phyloP scores from a whole-genome alignment of 129 eudicot species.

The Apium graveolens region DNA sequence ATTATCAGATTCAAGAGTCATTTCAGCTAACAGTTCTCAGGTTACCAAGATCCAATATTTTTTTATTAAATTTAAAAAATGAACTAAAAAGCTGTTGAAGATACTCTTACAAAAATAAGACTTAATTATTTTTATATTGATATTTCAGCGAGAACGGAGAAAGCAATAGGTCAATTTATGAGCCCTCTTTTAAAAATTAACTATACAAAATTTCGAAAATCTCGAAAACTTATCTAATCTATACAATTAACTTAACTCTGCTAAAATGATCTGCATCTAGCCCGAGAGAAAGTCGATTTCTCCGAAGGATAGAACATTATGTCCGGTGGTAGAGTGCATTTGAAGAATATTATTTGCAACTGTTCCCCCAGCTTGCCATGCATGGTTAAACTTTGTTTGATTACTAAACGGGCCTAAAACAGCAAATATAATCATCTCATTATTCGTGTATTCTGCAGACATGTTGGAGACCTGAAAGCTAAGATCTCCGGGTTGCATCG shows the following conservation, averaged over 20 bases:
- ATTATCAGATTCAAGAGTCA: no score
- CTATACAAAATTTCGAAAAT: no score
- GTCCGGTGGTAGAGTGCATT: conserved; percentile 36
- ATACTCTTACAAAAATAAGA: no score
- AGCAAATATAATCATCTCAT: conserved; percentile 50
- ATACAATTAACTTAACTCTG: not conserved
- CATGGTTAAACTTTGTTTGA: conserved; percentile 40
- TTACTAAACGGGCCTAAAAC: conserved; percentile 44
- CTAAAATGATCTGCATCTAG: not conserved
- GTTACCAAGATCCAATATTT: no score
- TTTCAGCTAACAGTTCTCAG: no score
- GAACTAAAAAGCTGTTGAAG: no score
- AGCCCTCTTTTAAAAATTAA: no score
- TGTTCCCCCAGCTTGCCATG: conserved; percentile 51
- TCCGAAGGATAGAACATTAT: conserved; percentile 42
- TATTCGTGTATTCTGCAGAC: conserved; percentile 37
- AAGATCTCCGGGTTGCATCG: conserved; percentile 45
- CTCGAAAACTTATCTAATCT: not conserved
- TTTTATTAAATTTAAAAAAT: no score
- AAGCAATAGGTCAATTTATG: no score
- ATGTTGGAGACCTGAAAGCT: conserved; percentile 48
- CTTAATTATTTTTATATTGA: no score
- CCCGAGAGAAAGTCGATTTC: conserved; percentile 35
- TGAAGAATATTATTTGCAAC: conserved; percentile 47
- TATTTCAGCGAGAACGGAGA: no score